phyloP scores from a whole-genome alignment of 495 filamentous ascomycete species.

The Echria macrotheca region DNA sequence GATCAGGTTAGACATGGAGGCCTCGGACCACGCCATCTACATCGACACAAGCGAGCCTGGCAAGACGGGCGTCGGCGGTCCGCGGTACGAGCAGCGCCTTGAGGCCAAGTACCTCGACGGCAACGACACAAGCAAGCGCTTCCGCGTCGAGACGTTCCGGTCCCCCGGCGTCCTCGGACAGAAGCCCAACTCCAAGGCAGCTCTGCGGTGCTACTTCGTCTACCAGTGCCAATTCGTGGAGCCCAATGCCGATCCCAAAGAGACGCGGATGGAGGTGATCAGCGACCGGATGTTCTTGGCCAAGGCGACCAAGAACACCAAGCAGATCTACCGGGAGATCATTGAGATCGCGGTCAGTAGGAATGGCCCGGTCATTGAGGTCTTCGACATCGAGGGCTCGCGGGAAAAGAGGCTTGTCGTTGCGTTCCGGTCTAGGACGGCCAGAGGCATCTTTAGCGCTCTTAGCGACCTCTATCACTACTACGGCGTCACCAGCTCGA shows the following conservation, averaged over 20 bases:
- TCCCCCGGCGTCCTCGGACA: conserved; percentile 67
- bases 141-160: conserved; percentile 94
- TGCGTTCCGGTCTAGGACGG: conserved; percentile 88
- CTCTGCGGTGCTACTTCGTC: conserved; percentile 95
- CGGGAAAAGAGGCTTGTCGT: conserved; percentile 90
- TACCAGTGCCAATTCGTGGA: conserved; percentile 89
- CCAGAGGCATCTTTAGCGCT: conserved; percentile 90
- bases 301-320: conserved; percentile 94
- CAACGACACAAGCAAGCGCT: conserved; percentile 55
- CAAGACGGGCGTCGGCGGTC: conserved; percentile 64
- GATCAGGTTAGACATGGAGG: conserved; percentile 93
- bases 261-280: conserved; percentile 86
- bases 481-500: conserved; percentile 91
- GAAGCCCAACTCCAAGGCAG: conserved; percentile 54
- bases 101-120: conserved; percentile 91
- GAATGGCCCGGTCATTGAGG: conserved; percentile 92
- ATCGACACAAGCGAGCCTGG: conserved; percentile 95
- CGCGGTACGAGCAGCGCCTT: conserved; percentile 86
- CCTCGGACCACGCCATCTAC: conserved; percentile 91
- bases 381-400: conserved; percentile 88
- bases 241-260: conserved; percentile 62
- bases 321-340: conserved; percentile 87
- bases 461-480: conserved; percentile 97
- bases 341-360: conserved; percentile 76
- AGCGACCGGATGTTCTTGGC: conserved; percentile 91